Evolutionary conservation across 2,329 filamentous ascomycete genomes (phyloP).

Genomic region (Aspergillus costaricaensis): DNA sequence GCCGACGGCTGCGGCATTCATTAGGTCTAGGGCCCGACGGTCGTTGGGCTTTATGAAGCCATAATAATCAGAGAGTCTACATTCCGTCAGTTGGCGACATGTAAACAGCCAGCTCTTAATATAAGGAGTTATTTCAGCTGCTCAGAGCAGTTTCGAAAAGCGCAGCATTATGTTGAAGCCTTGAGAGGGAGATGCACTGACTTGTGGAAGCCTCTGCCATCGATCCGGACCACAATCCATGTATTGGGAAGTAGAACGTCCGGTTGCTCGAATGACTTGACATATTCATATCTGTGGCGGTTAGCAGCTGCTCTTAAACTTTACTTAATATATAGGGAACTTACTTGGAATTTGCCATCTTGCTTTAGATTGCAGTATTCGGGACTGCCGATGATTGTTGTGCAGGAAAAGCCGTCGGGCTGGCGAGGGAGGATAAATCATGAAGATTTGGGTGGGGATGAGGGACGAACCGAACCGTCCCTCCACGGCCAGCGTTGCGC

Average conservation of each 20-base stretch:
- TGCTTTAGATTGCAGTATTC: neutral
- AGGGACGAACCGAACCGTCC: slow-evolving; percentile 1
- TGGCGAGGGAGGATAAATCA: neutral
- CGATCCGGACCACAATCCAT: slow-evolving; percentile 92
- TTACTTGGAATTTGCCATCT: slow-evolving; percentile 23
- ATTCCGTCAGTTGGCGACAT: neutral
- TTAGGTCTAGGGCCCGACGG: slow-evolving; percentile 78
- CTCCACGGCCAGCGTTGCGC: neutral
- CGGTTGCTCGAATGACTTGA: slow-evolving; percentile 81
- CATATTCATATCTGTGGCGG: slow-evolving; percentile 79
- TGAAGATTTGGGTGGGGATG: slow-evolving; percentile 2
- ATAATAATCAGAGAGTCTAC: slow-evolving; percentile 79
- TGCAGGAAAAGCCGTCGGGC: neutral
- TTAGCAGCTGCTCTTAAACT: slow-evolving; percentile 47
- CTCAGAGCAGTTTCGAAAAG: neutral
- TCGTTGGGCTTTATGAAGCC: slow-evolving; percentile 92
- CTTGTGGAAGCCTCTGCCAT: slow-evolving; percentile 95
- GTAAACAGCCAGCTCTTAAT: neutral
- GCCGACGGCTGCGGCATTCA: slow-evolving; percentile 88
- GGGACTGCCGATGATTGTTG: neutral
- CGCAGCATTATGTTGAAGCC: neutral
- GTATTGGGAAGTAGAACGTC: slow-evolving; percentile 84
- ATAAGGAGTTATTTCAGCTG: neutral
- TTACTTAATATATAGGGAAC: neutral
- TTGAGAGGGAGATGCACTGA: slow-evolving; percentile 43